phyloP scores from a whole-genome alignment of 2,329 filamentous ascomycete species.

The Annulohypoxylon truncatum region DNA sequence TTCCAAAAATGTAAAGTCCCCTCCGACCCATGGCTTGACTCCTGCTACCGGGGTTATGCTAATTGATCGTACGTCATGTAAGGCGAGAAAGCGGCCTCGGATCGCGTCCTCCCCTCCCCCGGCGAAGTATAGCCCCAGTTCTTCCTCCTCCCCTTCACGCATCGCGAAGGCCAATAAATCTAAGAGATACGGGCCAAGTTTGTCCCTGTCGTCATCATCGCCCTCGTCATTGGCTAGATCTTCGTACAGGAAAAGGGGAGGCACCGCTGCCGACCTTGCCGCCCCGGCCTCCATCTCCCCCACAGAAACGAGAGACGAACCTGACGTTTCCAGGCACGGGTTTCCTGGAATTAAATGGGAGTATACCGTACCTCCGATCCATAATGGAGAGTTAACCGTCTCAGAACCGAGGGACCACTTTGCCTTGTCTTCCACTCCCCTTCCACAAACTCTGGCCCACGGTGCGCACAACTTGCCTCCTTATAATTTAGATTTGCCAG shows the following conservation, averaged over 20 bases:
- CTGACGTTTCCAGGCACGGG: slow-evolving; percentile 20
- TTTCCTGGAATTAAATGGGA: slow-evolving; percentile 21
- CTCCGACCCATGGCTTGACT: slow-evolving; percentile 18
- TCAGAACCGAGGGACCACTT: slow-evolving; percentile 28
- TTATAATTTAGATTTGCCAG: neutral
- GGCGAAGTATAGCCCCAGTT: slow-evolving; percentile 24
- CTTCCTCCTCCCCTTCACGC: slow-evolving; percentile 17
- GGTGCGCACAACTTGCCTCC: slow-evolving; percentile 15
- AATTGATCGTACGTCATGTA: slow-evolving; percentile 38
- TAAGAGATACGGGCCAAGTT: slow-evolving; percentile 9
- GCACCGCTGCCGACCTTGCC: slow-evolving; percentile 16
- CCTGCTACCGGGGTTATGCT: slow-evolving; percentile 32
- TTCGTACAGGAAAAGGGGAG: slow-evolving; percentile 12
- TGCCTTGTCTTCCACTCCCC: slow-evolving; percentile 23
- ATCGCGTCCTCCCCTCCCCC: slow-evolving; percentile 22
- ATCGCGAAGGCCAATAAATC: slow-evolving; percentile 28
- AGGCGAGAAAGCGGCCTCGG: slow-evolving; percentile 36
- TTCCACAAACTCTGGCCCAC: slow-evolving; percentile 22
- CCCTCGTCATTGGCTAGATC: slow-evolving; percentile 27
- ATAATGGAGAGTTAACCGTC: slow-evolving; percentile 15
- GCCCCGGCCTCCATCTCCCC: slow-evolving; percentile 22
- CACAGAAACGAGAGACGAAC: slow-evolving; percentile 15
- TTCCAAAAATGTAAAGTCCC: slow-evolving; percentile 26
- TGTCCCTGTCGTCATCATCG: slow-evolving; percentile 12
- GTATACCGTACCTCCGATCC: slow-evolving; percentile 10